Evolutionary conservation across 768 basidiomycete genomes (phyloP).

Genomic region (Amanita rimosa): DNA sequence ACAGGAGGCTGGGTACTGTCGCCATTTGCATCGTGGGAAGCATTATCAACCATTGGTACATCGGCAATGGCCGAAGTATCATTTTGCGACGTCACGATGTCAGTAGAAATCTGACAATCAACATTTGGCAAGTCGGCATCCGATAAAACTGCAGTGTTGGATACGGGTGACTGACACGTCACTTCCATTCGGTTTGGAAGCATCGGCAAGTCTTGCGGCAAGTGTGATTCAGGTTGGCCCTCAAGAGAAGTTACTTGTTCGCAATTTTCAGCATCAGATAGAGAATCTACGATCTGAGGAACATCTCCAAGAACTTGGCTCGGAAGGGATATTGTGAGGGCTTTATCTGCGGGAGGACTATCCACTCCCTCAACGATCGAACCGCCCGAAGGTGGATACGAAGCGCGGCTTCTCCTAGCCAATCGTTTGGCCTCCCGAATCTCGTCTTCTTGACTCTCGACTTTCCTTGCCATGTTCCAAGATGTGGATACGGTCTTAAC

Average conservation of each 20-base stretch:
- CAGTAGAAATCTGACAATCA: neutral
- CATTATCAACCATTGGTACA: neutral
- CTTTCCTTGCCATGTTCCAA: slow-evolving; percentile 34
- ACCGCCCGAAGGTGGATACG: slow-evolving; percentile 10
- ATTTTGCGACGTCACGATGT: neutral
- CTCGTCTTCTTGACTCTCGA: slow-evolving; percentile 33
- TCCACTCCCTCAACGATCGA: slow-evolving; percentile 28
- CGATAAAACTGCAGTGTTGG: neutral
- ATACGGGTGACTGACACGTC: neutral
- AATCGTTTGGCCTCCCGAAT: slow-evolving; percentile 25
- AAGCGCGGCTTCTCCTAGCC: slow-evolving; percentile 9
- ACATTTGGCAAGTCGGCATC: neutral
- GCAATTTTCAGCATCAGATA: neutral
- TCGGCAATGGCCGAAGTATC: neutral
- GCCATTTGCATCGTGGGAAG: neutral
- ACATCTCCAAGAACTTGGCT: slow-evolving; percentile 4
- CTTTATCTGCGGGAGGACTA: neutral
- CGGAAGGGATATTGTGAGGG: slow-evolving; percentile 2
- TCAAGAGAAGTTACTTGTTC: neutral
- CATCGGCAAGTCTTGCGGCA: neutral
- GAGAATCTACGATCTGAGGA: neutral
- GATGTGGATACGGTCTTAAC: slow-evolving; percentile 33
- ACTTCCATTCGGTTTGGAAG: neutral
- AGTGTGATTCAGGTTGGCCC: neutral
- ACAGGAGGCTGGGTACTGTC: neutral